Conservation (phyloP, 192 early-diverging fungal genomes). For the Mortierella hygrophila region DNA sequence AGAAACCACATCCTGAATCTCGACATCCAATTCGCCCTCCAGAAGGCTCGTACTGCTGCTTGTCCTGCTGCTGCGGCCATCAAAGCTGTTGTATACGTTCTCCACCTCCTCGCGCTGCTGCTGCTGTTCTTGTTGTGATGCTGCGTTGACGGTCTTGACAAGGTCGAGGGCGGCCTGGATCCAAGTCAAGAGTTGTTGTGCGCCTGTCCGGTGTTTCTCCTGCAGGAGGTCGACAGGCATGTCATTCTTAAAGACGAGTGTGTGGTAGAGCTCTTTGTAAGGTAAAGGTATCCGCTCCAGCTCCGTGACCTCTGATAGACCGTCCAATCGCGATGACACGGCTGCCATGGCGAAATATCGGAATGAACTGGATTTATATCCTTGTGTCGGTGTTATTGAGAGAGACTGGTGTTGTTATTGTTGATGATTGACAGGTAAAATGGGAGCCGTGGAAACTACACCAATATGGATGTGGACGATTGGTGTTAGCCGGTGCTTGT, state of each 20-base stretch:
- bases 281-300: conserved; percentile 51
- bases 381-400: conserved; percentile 3
- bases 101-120: background rate
- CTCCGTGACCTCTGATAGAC: conserved; percentile 49
- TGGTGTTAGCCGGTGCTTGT: background rate
- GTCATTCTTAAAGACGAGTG: conserved; percentile 50
- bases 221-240: conserved; percentile 48
- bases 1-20: conserved; percentile 55
- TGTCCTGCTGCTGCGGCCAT: conserved; percentile 11
- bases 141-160: conserved; percentile 18
- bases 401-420: background rate
- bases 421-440: background rate
- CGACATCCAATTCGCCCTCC: conserved; percentile 22
- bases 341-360: conserved; percentile 30
- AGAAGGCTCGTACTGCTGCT: conserved; percentile 25
- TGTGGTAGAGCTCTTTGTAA: conserved; percentile 50
- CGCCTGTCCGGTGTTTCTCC: conserved; percentile 27
- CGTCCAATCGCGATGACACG: conserved; percentile 33
- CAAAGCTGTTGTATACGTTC: background rate
- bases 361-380: conserved; percentile 5
- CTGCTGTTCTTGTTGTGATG: conserved; percentile 27
- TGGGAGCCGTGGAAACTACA: background rate
- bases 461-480: background rate
- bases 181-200: conserved; percentile 48
- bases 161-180: conserved; percentile 37